These are phyloP conservation scores for Diaporthe citri DNA, from an alignment of 2,329 filamentous ascomycete species.

Conservation along the genomic window DNA sequence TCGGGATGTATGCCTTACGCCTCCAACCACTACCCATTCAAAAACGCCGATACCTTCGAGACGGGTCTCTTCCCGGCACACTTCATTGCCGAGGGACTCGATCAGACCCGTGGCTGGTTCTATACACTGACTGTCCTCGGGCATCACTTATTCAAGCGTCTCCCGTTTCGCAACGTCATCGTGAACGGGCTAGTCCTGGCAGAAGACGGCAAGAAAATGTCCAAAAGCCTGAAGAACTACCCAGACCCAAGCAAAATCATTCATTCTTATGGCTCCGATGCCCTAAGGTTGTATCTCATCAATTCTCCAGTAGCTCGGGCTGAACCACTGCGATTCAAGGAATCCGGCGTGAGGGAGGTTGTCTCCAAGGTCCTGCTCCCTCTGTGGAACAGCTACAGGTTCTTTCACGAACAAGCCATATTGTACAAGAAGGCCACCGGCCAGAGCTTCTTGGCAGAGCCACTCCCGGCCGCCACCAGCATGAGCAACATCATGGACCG, in stretches of 20 bases:
- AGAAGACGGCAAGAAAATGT: slow-evolving; percentile 98
- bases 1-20: slow-evolving; percentile 96
- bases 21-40: slow-evolving; percentile 90
- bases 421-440: slow-evolving; percentile 5
- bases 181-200: slow-evolving; percentile 95
- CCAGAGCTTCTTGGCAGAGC: background rate
- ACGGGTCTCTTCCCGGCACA: slow-evolving; percentile 84
- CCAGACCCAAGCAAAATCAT: slow-evolving; percentile 88
- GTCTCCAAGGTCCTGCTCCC: slow-evolving; percentile 91
- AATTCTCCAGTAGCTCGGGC: slow-evolving; percentile 92
- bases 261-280: slow-evolving; percentile 89
- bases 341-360: slow-evolving; percentile 92
- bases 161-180: slow-evolving; percentile 93
- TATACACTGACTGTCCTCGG: slow-evolving; percentile 91
- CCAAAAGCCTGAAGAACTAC: slow-evolving; percentile 95
- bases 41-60: slow-evolving; percentile 84
- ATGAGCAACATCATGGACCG: slow-evolving; percentile 96
- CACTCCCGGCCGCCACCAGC: slow-evolving; percentile 50
- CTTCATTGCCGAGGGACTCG: slow-evolving; percentile 87
- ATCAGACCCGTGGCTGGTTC: slow-evolving; percentile 97
- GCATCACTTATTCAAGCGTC: slow-evolving; percentile 84
- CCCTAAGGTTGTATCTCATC: slow-evolving; percentile 90
- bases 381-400: slow-evolving; percentile 96
- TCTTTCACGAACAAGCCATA: slow-evolving; percentile 77
- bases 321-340: slow-evolving; percentile 92